Percentiles rank a stretch among this genome's conserved stretches.
phyloP scores from a whole-genome alignment of 179 eudicot species.

The Beta macrorhiza region DNA sequence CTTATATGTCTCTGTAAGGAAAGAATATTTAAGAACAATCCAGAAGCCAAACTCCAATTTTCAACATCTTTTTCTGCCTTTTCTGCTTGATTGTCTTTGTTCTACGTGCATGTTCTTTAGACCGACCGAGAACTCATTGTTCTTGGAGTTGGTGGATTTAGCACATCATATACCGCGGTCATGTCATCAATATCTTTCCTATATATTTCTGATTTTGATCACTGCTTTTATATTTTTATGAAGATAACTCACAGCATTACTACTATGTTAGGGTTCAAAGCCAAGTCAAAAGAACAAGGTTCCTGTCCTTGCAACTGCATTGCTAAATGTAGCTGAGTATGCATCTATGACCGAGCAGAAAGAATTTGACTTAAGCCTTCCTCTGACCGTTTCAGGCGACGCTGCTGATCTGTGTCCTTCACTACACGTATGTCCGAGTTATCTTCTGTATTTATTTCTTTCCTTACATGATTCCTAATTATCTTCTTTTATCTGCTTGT shows the following conservation, averaged over 20 bases:
- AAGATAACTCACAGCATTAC: background rate
- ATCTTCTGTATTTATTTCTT: background rate
- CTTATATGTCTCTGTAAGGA: slow-evolving; percentile 8
- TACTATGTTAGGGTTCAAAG: slow-evolving; percentile 47
- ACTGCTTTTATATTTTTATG: background rate
- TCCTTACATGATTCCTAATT: background rate
- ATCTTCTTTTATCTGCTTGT: background rate
- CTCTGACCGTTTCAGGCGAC: slow-evolving; percentile 40
- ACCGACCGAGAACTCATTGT: background rate
- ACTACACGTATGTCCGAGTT: slow-evolving; percentile 46
- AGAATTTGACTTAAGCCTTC: slow-evolving; percentile 57
- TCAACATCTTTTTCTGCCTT: background rate
- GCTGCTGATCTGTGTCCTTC: slow-evolving; percentile 39
- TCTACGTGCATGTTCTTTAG: background rate
- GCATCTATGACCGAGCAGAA: slow-evolving; percentile 57
- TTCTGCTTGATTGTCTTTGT: slow-evolving; percentile 3
- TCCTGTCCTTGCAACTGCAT: slow-evolving; percentile 45
- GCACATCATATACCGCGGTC: background rate
- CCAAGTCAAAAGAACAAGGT: slow-evolving; percentile 53
- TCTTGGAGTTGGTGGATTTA: background rate
- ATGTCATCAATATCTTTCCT: background rate
- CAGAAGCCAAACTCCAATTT: background rate
- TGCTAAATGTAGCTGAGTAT: slow-evolving; percentile 70
- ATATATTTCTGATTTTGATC: background rate
- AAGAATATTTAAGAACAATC: slow-evolving; percentile 11